Evolutionary conservation across 768 basidiomycete genomes (phyloP), one percentile per base, ranked within the genome.

Genomic region (Russula virescens): DNA sequence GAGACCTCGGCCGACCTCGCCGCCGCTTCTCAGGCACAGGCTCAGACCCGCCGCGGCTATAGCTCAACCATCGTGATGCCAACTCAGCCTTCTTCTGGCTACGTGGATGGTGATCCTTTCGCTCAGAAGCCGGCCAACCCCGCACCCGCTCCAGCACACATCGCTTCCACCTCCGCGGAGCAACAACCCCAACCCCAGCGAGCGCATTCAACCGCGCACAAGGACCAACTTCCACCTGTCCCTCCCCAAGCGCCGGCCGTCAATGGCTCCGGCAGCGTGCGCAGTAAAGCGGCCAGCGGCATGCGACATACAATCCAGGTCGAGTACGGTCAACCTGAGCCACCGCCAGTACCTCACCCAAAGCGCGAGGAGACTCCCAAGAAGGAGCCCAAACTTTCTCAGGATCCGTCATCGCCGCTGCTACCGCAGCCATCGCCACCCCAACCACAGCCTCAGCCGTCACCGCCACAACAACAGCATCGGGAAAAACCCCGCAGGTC

Each of bases 251-350:
- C 48, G 18, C 21, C 60, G 18, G 31, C 42, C 14, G 67, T 68
- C 58, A 74, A 76, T 62, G 80, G 77, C 65, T 70, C 74, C 16
- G 61, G 72, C 34, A 71, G 76, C 54, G 60, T 60, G 59, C 83
- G 82, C 71, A 77, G 80, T 66, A 83, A 77, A 63, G 48, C 63
- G 13, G 76, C 59, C 18, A 46, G 75, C 2, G 79, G 79, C 57
- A 87, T 89, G 73, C 79, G 94, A 53, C 94, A 98, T 74, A 98
- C 97, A 11, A 91, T 98, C 51, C 97, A 98, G 73, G 89, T 98
- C 62, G 97, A 99, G 74, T 98, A 98, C 69, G 89, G 88, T 61
- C 86, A 87, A 59, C 81, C 81, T 6, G 72, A 72, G n/a, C 21
- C 64, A 16, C 69, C 49, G 11, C 55, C 50, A 2, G 48, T 63